Conservation (phyloP, 208 protist genomes). For the Trypanosoma conorhini region DNA sequence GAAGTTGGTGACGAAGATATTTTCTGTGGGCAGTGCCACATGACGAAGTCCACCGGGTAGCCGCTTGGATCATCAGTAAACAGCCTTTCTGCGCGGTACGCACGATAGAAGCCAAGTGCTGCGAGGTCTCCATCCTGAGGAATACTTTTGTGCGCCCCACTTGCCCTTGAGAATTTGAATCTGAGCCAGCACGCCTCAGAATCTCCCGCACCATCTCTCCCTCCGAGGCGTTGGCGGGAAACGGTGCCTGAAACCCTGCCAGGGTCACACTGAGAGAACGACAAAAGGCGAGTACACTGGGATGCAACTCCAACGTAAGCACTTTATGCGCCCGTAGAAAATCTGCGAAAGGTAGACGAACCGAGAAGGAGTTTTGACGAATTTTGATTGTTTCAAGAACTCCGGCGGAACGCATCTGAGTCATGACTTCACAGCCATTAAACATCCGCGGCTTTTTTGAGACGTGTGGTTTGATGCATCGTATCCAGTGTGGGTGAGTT, state of each 20-base stretch:
- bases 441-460: conserved; percentile 35
- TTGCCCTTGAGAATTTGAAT: conserved; percentile 21
- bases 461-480: conserved; percentile 62
- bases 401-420: conserved; percentile 46
- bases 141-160: conserved; percentile 53
- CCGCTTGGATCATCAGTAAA: conserved; percentile 20
- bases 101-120: conserved; percentile 20
- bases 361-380: conserved; percentile 40
- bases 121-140: conserved; percentile 33
- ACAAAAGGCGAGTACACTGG: neutral
- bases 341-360: conserved; percentile 39
- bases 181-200: conserved; percentile 1
- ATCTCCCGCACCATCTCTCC: conserved; percentile 5
- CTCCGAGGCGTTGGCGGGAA: neutral
- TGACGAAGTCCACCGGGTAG: conserved; percentile 3
- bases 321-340: conserved; percentile 27
- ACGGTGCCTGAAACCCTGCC: neutral
- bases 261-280: neutral
- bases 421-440: conserved; percentile 39
- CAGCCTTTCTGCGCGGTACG: conserved; percentile 11
- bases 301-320: neutral
- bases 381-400: conserved; percentile 63
- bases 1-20: conserved; percentile 10
- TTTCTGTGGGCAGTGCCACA: neutral
- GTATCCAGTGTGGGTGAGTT: conserved; percentile 56